Evolutionary conservation across 2,329 filamentous ascomycete genomes (phyloP).

Genomic region (Diatrype stigma): DNA sequence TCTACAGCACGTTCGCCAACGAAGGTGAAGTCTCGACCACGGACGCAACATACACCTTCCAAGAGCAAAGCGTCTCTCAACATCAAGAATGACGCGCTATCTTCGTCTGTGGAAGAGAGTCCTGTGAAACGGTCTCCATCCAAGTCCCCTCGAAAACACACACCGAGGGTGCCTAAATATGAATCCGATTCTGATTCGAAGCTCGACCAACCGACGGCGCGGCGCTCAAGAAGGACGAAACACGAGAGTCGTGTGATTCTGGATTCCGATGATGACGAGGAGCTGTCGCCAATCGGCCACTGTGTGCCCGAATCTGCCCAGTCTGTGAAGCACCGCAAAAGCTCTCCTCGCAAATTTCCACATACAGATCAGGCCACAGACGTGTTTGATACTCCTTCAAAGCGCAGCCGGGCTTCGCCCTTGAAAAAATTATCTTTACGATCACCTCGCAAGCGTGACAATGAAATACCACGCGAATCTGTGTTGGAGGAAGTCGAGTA

Average conservation of each 20-base stretch:
- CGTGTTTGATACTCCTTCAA: slow-evolving; percentile 23
- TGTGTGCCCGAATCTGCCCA: slow-evolving; percentile 27
- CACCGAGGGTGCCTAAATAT: slow-evolving; percentile 6
- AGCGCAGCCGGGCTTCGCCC: slow-evolving; percentile 7
- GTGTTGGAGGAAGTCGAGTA: slow-evolving; percentile 6
- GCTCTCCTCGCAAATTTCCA: slow-evolving; percentile 9
- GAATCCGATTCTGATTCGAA: slow-evolving; percentile 14
- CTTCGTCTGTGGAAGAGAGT: slow-evolving; percentile 7
- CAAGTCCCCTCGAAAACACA: slow-evolving; percentile 17
- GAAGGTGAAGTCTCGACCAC: slow-evolving; percentile 15
- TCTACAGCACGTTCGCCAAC: slow-evolving; percentile 34
- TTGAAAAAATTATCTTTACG: slow-evolving; percentile 9
- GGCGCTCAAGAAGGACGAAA: slow-evolving; percentile 15
- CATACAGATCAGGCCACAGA: slow-evolving; percentile 13
- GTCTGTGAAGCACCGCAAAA: slow-evolving; percentile 14
- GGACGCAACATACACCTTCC: slow-evolving; percentile 12
- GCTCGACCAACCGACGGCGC: slow-evolving; percentile 15
- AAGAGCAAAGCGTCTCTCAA: slow-evolving; percentile 6
- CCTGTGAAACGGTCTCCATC: slow-evolving; percentile 18
- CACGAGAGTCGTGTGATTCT: slow-evolving; percentile 40
- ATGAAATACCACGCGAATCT: slow-evolving; percentile 6
- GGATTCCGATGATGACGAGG: slow-evolving; percentile 52
- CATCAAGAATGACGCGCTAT: slow-evolving; percentile 5
- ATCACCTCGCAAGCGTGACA: slow-evolving; percentile 17
- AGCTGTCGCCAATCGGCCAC: slow-evolving; percentile 34